Evolutionary conservation across 2,329 filamentous ascomycete genomes (phyloP).

Genomic region (Colletotrichum australisinense): DNA sequence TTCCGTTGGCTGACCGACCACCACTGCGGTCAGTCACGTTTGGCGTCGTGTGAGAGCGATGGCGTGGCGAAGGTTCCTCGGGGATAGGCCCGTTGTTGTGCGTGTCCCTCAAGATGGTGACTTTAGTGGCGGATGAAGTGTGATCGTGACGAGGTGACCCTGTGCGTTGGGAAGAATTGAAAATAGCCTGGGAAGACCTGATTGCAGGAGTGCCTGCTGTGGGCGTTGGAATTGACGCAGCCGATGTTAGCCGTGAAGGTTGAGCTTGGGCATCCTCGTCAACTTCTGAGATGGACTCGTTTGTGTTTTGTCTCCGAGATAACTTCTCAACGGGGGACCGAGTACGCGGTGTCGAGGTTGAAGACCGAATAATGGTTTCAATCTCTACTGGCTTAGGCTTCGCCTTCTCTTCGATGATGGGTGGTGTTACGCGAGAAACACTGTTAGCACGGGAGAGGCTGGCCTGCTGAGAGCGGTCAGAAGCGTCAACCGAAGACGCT

Average conservation of each 20-base stretch:
- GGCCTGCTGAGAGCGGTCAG: constrained; percentile 54
- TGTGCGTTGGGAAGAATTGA: constrained; percentile 35
- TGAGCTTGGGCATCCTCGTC: constrained; percentile 49
- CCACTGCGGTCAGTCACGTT: constrained; percentile 38
- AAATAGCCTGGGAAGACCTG: constrained; percentile 37
- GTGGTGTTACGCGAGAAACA: constrained; percentile 49
- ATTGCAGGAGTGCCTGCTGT: constrained; percentile 24
- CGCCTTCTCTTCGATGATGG: constrained; percentile 52
- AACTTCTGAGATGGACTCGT: constrained; percentile 55
- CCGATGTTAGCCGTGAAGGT: constrained; percentile 8
- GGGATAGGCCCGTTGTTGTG: constrained; percentile 45
- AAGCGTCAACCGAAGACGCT: constrained; percentile 57
- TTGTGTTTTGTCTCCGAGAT: constrained; percentile 42
- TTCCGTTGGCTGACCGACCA: constrained; percentile 21
- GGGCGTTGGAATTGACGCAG: constrained; percentile 17
- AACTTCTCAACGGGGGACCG: constrained; percentile 47
- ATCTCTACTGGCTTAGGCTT: constrained; percentile 40
- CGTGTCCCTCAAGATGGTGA: constrained; percentile 46
- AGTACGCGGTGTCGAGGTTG: constrained; percentile 38
- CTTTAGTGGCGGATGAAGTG: constrained; percentile 45
- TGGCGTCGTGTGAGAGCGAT: constrained; percentile 34
- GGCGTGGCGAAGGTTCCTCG: constrained; percentile 49
- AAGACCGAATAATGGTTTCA: constrained; percentile 32
- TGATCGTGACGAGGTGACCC: constrained; percentile 38
- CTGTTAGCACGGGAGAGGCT: constrained; percentile 55